A percentile compares a stretch with the other conserved stretches of the same genome.
Evolutionary conservation across 306 rosid genomes (phyloP).

Genomic region (Vigna angularis): DNA sequence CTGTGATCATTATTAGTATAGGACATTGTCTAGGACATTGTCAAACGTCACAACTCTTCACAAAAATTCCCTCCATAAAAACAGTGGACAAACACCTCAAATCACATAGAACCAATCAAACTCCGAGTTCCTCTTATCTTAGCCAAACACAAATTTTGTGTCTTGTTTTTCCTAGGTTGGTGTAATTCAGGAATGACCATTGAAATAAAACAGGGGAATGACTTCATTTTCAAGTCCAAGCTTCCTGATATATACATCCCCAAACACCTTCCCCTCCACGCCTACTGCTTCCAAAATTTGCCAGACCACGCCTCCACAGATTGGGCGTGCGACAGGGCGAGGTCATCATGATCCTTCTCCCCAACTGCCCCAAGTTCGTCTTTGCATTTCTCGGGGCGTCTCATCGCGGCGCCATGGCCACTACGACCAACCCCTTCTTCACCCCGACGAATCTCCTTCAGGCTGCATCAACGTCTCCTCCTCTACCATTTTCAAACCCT

Average conservation of each 20-base stretch:
- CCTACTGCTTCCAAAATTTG: conserved; percentile 61
- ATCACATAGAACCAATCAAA: background rate
- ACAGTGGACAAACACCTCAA: background rate
- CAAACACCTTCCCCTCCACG: conserved; percentile 70
- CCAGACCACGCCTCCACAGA: conserved; percentile 42
- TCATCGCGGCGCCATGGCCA: conserved; percentile 56
- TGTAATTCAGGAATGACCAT: conserved; percentile 14
- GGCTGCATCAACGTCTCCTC: no score
- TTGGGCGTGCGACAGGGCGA: conserved; percentile 61
- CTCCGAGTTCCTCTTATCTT: no score
- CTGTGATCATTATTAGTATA: background rate
- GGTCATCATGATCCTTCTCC: conserved; percentile 70
- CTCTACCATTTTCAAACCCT: no score
- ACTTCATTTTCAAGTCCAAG: conserved; percentile 66
- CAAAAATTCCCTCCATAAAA: background rate
- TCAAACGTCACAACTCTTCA: background rate
- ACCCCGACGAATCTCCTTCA: background rate
- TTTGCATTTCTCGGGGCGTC: conserved; percentile 76
- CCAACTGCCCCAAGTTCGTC: conserved; percentile 74
- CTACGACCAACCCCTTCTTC: conserved; percentile 80
- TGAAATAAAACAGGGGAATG: conserved; percentile 6
- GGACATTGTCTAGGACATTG: background rate
- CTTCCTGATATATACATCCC: conserved; percentile 81
- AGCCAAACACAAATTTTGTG: no score
- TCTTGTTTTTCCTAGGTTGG: no score